Percentiles rank a stretch among this genome's conserved stretches.
Evolutionary conservation across 2,329 filamentous ascomycete genomes (phyloP).

Genomic region (Fusarium sterilihyphosum): DNA sequence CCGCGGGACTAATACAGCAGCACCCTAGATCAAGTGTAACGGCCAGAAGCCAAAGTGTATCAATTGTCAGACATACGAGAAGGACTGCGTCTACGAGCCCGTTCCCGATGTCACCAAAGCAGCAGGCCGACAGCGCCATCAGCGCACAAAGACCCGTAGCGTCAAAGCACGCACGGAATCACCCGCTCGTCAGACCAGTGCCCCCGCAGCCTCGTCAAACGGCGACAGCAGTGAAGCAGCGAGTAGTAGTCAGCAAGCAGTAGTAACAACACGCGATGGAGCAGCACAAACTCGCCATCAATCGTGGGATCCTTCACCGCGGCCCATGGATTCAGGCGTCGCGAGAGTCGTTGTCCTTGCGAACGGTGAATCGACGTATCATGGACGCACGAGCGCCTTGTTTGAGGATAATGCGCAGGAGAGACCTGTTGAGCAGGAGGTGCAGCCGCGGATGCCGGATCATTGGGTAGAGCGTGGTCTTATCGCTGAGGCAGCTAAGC

Average conservation of each 20-base stretch:
- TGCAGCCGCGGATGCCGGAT: conserved; percentile 44
- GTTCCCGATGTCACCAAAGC: conserved; percentile 29
- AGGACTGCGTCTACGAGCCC: conserved; percentile 41
- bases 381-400: conserved; percentile 59
- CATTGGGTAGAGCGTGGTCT: conserved; percentile 57
- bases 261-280: neutral
- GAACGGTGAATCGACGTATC: conserved; percentile 56
- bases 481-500: conserved; percentile 33
- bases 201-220: neutral
- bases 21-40: conserved; percentile 60
- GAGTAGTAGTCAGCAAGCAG: neutral
- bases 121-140: conserved; percentile 30
- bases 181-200: neutral
- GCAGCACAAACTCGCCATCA: neutral
- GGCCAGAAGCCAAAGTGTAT: conserved; percentile 24
- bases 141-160: conserved; percentile 22
- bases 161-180: neutral
- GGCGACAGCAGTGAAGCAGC: neutral
- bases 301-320: conserved; percentile 7
- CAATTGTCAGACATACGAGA: conserved; percentile 28
- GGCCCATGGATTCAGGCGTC: conserved; percentile 37
- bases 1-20: neutral
- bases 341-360: conserved; percentile 52
- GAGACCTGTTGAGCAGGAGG: conserved; percentile 35
- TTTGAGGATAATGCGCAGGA: conserved; percentile 51